A percentile compares a stretch with the other conserved stretches of the same genome.
Evolutionary conservation across 352 stramenopile species (phyloP).

Genomic region (Peronospora farinosa): DNA sequence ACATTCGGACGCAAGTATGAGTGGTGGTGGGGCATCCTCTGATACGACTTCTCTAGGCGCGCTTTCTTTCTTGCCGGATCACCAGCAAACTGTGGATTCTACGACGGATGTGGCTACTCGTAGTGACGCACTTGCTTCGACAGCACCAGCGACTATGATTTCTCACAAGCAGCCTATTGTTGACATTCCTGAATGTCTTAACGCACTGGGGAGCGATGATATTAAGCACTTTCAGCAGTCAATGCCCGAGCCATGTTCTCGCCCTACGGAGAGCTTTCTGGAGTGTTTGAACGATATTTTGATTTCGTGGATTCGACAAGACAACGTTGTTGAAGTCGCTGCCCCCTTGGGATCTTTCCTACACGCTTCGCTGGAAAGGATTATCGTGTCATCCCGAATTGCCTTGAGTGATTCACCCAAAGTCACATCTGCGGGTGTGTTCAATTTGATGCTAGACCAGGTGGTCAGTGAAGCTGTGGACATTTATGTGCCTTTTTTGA

Average conservation of each 20-base stretch:
- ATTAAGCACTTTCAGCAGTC: conserved; percentile 75
- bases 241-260: conserved; percentile 54
- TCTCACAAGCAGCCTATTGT: conserved; percentile 22
- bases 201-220: conserved; percentile 57
- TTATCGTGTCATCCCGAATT: conserved; percentile 75
- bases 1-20: conserved; percentile 56
- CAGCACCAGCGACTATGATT: conserved; percentile 9
- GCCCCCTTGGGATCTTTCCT: conserved; percentile 55
- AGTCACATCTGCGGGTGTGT: conserved; percentile 51
- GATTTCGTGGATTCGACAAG: conserved; percentile 76
- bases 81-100: conserved; percentile 41
- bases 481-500: conserved; percentile 72
- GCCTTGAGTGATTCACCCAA: conserved; percentile 54
- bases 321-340: conserved; percentile 65
- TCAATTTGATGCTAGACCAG: conserved; percentile 80
- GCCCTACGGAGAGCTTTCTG: conserved; percentile 64
- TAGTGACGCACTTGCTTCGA: conserved; percentile 14
- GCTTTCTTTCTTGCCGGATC: conserved; percentile 71
- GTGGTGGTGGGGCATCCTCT: conserved; percentile 42
- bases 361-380: conserved; percentile 55
- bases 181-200: conserved; percentile 48
- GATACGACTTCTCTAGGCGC: conserved; percentile 62
- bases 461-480: conserved; percentile 62
- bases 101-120: conserved; percentile 26
- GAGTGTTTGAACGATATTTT: conserved; percentile 80